phyloP scores from a whole-genome alignment of 2,329 filamentous ascomycete species.

The Beauveria sp. region DNA sequence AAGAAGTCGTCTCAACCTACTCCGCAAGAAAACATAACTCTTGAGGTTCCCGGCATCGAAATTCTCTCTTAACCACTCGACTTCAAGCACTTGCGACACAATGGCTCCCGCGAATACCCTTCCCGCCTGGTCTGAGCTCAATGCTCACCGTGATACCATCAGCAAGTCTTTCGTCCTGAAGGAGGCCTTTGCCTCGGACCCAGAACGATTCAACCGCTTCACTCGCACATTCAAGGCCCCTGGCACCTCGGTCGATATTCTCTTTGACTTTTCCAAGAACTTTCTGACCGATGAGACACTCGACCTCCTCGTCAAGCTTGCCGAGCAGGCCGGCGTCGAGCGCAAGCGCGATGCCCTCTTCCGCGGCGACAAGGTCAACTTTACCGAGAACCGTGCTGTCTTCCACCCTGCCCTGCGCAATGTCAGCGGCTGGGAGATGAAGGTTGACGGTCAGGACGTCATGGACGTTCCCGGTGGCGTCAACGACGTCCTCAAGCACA shows the following conservation, averaged over 20 bases:
- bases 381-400: slow-evolving; percentile 92
- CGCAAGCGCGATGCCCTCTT: slow-evolving; percentile 97
- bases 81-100: slow-evolving; percentile 16
- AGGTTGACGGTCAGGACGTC: slow-evolving; percentile 88
- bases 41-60: no score
- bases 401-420: slow-evolving; percentile 95
- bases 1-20: neutral
- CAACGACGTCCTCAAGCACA: slow-evolving; percentile 86
- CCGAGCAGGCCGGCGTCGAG: slow-evolving; percentile 84
- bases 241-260: slow-evolving; percentile 76
- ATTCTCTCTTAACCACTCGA: neutral
- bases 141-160: slow-evolving; percentile 78
- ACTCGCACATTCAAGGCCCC: slow-evolving; percentile 76
- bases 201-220: slow-evolving; percentile 84
- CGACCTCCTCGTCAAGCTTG: slow-evolving; percentile 77
- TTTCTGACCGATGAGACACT: slow-evolving; percentile 91
- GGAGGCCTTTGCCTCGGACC: slow-evolving; percentile 84
- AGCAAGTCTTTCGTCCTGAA: slow-evolving; percentile 89
- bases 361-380: slow-evolving; percentile 96
- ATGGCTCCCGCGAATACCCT: slow-evolving; percentile 84
- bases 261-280: slow-evolving; percentile 99
- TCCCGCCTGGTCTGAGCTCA: slow-evolving; percentile 80
- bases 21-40: neutral
- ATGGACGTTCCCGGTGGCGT: slow-evolving; percentile 84
- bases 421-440: slow-evolving; percentile 69